These are phyloP conservation scores for Mentha longifolia DNA, from an alignment of 257 asterid species.

Conservation along the genomic window DNA sequence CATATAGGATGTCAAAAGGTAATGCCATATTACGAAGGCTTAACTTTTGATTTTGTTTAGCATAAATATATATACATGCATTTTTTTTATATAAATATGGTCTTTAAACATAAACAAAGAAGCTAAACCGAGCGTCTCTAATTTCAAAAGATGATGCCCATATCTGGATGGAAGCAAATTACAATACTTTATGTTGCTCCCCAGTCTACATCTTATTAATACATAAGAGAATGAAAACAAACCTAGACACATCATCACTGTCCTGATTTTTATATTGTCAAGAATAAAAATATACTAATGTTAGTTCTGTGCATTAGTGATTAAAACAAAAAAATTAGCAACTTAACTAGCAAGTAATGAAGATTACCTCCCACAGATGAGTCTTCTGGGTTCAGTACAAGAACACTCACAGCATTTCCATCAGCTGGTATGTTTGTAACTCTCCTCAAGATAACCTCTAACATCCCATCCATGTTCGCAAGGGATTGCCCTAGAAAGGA, in stretches of 20 bases:
- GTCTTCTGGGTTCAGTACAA: conserved; percentile 68
- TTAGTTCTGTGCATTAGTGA: not conserved
- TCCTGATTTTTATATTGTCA: not conserved
- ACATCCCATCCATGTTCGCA: conserved; percentile 65
- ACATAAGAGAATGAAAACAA: not conserved
- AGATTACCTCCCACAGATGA: conserved; percentile 56
- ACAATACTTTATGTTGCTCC: conserved; percentile 1
- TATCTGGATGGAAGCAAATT: not conserved
- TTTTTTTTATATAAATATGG: not conserved
- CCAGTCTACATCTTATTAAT: not conserved
- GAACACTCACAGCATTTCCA: conserved; percentile 79
- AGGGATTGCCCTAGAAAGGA: conserved; percentile 60
- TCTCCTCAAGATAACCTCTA: conserved; percentile 78
- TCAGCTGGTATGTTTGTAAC: conserved; percentile 71
- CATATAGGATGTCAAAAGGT: no score
- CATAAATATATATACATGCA: no score
- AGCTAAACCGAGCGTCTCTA: not conserved
- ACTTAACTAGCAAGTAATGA: conserved; percentile 30
- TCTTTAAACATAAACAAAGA: conserved; percentile 15
- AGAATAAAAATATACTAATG: not conserved
- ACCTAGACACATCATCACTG: not conserved
- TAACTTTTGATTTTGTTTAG: no score
- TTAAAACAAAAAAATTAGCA: not conserved
- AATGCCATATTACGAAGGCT: not conserved
- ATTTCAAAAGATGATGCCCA: not conserved